Base-by-base conservation (phyloP, 352 stramenopile genomes). In the Halophytophthora batemanensis region DNA sequence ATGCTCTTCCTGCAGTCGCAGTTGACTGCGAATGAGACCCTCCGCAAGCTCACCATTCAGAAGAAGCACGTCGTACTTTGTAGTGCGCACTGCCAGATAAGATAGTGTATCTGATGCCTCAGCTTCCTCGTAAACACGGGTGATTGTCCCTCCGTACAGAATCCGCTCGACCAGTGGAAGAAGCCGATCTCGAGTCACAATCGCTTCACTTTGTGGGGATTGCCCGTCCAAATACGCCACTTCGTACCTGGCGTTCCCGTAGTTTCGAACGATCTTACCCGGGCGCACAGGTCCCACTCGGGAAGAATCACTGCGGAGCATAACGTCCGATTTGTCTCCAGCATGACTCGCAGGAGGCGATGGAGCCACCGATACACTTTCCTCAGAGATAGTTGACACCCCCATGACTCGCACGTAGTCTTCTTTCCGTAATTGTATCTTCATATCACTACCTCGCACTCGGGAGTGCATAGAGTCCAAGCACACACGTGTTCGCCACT, bases 191-290 rank as follows among this genome's bases (percentile, higher is more conserved):
- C 77, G 70, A 4, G 51, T 31, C 15, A 88, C 74, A 22, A 52
- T 25, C n/a, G 31, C 53, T 11, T 82, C 71, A 3, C 40, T 55
- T 15, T 13, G 22, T 17, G 63, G 58, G 10, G 22, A 22, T 1
- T 54, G 50, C 3, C 48, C 54, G 52, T 86, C 77, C 2, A 83
- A 11, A 38, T 70, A 85, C 51, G 57, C 48, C n/a, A 88, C 50
- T 15, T 77, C 61, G 41, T 88, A 88, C 23, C 56, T 61, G 3
- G 65, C 73, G 53, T 82, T 81, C 18, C 73, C 64, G 25, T 74
- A 47, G 23, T 67, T 74, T 33, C 66, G 59, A 0, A 55, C 22
- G 36, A 87, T 56, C 34, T 66, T 66, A 29, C 61, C 77, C 18
- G 56, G 52, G 2, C 62, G 71, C 4, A 45, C 57, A 15, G 28